Base-by-base conservation (phyloP, 345 rosid genomes). In the Bruguiera gymnorhiza region DNA sequence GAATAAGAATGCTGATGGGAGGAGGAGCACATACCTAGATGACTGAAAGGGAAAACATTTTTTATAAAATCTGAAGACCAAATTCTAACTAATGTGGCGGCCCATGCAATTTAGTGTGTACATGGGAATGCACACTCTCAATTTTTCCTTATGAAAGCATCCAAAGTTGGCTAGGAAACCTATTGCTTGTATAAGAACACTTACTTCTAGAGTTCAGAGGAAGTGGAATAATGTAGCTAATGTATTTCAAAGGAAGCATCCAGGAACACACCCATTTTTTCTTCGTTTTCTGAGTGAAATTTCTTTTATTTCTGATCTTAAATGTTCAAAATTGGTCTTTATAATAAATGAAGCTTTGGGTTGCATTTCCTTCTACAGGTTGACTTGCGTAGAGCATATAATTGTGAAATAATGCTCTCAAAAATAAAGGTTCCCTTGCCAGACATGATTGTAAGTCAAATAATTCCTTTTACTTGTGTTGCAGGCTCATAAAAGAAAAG, bases 401-500 rank as follows among this genome's bases (percentile, higher is more conserved):
- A 94, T 73, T 94, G 99, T 82, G 99, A 94, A 84, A 94, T 94
- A 79, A 94, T 94, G 99, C 96, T 94, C 70, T 81, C 99, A 67
- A 92, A 91, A 81, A 81, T 94, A 75, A 94, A 94, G 82, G 79
- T 94, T 73, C 99, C 99, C 60, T 84, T 94, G 67, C 96, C 93
- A 13, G 93, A 87, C 70, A 86, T 94, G 97, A 84, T 94, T 79
- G 99, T 94, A 92, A 87, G 97, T 81, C 75, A 56, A 56, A 65
- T 70, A 68, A 66, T 76, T 76, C 32, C 63, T 73, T 78, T 26
- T 20, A 26, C 27, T 50, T 56, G 51, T 67, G 11, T 51, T 37
- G 31, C 20, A 56, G 30, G 29, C 60, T 23, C 30, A 56, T 55
- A 55, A 9, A 39, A 11, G 46, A 39, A 11, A 39, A 39, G 50